Evolutionary conservation across 164 flowering plant genomes (phyloP), one percentile per base, ranked within the genome.

Genomic region (grape (Vitis vinifera)): DNA sequence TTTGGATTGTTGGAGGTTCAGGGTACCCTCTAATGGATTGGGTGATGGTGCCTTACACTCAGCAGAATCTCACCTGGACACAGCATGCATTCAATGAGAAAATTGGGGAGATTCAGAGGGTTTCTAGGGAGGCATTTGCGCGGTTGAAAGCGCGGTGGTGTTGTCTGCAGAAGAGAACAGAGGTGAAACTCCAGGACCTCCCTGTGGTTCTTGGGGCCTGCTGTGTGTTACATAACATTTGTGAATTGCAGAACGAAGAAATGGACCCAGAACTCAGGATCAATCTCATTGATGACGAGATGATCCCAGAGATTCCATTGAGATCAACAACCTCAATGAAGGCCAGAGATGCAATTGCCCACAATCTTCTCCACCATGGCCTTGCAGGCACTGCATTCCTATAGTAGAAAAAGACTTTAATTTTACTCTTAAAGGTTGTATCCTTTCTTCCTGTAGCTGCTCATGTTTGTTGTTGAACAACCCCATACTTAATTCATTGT

Each of bases 301-400:
- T 84, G 80, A 68, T 82, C 9, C 85, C 89, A 4, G 91, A 85
- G 49, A 67, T 55, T 23, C 63, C 76, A 8, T 31, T 80, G 65
- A 76, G 85, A 53, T 87, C 91, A 2, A 72, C 47, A 3, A 70
- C 71, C 55, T 76, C 86, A 23, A 67, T 65, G 80, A 83, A 78
- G 65, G 72, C 86, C 14, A 79, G 91, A 59, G 91, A 88, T 69
- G 62, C 89, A 10, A 84, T 88, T 72, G 89, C 91, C 14, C 91
- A 88, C 66, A 86, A 88, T 73, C 86, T 88, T 13, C 67, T 88
- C 83, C 91, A 87, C 71, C 88, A 84, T 77, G 84, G 87, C n/a
- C 83, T 80, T 50, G 91, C 85, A 2, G 91, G 87, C 27, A 85
- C 91, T 68, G 66, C 86, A 6, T 82, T 86, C 73, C 72, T 88